These are phyloP conservation scores for Spathaspora hagerdaliae DNA, from an alignment of 805 yeast species.

Conservation along the genomic window DNA sequence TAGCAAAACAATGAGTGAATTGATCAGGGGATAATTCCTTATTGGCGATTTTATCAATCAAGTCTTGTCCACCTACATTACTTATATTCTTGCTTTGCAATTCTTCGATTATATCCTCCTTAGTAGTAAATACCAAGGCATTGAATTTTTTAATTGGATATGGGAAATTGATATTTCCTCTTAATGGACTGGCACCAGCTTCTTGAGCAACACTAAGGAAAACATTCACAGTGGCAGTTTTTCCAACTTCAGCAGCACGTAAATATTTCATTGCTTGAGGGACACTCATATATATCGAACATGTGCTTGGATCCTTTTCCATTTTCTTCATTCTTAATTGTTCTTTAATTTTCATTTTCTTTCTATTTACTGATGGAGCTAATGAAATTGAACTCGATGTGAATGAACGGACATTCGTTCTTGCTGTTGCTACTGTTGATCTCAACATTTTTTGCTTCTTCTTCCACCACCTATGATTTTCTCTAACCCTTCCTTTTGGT, in stretches of 20 bases:
- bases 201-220: conserved; percentile 66
- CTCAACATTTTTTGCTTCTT: neutral
- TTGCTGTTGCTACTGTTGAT: neutral
- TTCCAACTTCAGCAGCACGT: conserved; percentile 89
- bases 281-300: conserved; percentile 69
- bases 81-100: conserved; percentile 60
- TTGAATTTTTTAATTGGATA: conserved; percentile 63
- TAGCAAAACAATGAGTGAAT: conserved; percentile 77
- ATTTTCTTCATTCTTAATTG: conserved; percentile 20
- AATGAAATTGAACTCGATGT: neutral
- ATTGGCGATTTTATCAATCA: conserved; percentile 62
- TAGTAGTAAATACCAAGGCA: conserved; percentile 65
- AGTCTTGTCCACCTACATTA: conserved; percentile 67
- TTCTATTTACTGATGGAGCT: conserved; percentile 16
- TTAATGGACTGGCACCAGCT: conserved; percentile 71
- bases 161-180: conserved; percentile 71
- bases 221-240: conserved; percentile 66
- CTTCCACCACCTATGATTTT: neutral
- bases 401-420: neutral
- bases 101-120: conserved; percentile 46
- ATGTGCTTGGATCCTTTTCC: conserved; percentile 38
- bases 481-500: no score
- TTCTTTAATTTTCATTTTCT: conserved; percentile 20
- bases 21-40: conserved; percentile 42
- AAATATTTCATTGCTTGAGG: conserved; percentile 71